Evolutionary conservation across 495 filamentous ascomycete genomes (phyloP).

Genomic region (Annulohypoxylon moriforme): DNA sequence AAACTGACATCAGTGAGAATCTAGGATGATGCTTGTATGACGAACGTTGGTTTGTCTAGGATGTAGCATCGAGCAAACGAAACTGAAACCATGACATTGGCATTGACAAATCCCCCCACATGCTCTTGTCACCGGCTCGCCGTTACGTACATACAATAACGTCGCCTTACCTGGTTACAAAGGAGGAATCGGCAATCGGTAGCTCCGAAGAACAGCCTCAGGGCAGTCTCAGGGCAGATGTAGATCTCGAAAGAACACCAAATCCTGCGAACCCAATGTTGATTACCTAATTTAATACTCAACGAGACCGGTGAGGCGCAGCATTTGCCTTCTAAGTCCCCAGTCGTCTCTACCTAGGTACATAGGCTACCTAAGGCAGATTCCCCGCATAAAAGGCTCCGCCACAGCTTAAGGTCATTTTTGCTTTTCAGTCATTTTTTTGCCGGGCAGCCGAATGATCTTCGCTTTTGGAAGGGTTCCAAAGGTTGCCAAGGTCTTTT

Average conservation of each 20-base stretch:
- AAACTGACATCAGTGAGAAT: not conserved
- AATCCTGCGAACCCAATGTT: not conserved
- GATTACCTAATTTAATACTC: not conserved
- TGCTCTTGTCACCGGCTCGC: conserved; percentile 18
- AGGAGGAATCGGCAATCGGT: not conserved
- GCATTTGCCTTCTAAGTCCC: not conserved
- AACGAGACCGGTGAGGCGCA: not conserved
- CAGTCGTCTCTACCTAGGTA: not conserved
- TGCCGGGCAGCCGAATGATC: not conserved
- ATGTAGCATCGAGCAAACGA: not conserved
- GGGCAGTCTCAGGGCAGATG: not conserved
- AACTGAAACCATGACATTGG: conserved; percentile 13
- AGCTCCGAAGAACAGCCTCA: conserved; percentile 2
- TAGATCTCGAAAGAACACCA: not conserved
- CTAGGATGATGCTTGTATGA: conserved; percentile 30
- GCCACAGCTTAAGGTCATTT: not conserved
- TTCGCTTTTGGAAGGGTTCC: not conserved
- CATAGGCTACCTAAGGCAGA: conserved; percentile 2
- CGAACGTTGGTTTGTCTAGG: not conserved
- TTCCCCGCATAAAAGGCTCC: conserved; percentile 5
- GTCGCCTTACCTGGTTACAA: not conserved
- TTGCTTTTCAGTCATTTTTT: not conserved
- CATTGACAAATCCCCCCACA: conserved; percentile 19
- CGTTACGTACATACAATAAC: not conserved
- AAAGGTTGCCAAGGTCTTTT: conserved; percentile 7